Percentiles rank a stretch among this genome's conserved stretches.
Conservation (phyloP, 805 yeast genomes). For the Cephaloascus albidus region DNA sequence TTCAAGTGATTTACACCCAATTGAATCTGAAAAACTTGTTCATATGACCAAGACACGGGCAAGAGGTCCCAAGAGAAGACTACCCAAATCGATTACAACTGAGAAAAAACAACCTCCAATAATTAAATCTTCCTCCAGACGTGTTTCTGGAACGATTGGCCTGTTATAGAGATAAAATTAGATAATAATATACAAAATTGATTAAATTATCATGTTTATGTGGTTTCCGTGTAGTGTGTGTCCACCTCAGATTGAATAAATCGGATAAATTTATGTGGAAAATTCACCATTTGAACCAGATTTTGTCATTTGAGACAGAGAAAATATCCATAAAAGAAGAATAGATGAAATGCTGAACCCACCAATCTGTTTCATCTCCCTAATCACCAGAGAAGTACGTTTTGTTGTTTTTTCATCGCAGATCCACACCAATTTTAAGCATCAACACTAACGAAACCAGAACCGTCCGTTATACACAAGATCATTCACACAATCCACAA, state of each 20-base stretch:
- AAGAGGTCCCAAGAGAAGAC: constrained; percentile 42
- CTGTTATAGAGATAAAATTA: background rate
- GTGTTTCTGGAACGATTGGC: constrained; percentile 7
- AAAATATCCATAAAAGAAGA: too few species aligned
- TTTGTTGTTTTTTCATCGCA: background rate
- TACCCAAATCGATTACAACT: constrained; percentile 20
- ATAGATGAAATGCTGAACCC: too few species aligned
- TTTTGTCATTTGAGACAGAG: too few species aligned
- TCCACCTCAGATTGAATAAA: too few species aligned
- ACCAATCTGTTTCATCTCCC: constrained; percentile 44
- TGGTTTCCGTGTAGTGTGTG: too few species aligned
- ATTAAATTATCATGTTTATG: too few species aligned
- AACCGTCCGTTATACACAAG: constrained; percentile 55
- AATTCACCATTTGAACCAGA: too few species aligned
- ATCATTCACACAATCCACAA: constrained; percentile 26
- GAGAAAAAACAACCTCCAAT: constrained; percentile 15
- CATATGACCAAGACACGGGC: constrained; percentile 39
- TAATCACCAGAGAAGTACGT: constrained; percentile 44
- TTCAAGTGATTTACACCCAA: constrained; percentile 1
- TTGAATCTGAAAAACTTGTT: constrained; percentile 15
- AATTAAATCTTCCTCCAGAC: constrained; percentile 14
- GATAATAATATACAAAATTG: too few species aligned
- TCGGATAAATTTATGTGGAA: too few species aligned
- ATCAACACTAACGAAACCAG: constrained; percentile 9
- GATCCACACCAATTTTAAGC: constrained; percentile 1